A percentile compares a stretch with the other conserved stretches of the same genome.
phyloP scores from a whole-genome alignment of 2,329 filamentous ascomycete genomes.

The Emergomyces pasteurianus region DNA sequence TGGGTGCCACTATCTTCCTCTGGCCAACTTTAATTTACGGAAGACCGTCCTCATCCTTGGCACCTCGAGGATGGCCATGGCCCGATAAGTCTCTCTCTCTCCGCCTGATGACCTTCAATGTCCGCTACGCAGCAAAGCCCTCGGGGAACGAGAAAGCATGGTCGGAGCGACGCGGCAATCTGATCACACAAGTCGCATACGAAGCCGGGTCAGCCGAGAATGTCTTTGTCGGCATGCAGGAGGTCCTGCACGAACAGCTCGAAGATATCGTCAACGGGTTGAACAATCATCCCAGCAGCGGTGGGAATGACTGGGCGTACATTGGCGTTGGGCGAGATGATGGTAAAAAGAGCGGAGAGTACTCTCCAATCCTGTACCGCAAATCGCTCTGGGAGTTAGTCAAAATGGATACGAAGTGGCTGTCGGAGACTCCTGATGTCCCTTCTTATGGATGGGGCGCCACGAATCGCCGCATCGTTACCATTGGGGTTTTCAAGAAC shows the following conservation, averaged over 20 bases:
- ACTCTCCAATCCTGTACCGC: slow-evolving; percentile 69
- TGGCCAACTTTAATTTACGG: background rate
- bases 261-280: slow-evolving; percentile 38
- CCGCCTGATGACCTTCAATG: slow-evolving; percentile 42
- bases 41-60: background rate
- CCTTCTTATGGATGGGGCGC: slow-evolving; percentile 66
- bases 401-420: slow-evolving; percentile 58
- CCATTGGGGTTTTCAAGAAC: slow-evolving; percentile 42
- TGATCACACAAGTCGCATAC: slow-evolving; percentile 37
- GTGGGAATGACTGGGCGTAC: slow-evolving; percentile 35
- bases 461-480: slow-evolving; percentile 43
- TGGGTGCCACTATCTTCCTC: background rate
- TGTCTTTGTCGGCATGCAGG: slow-evolving; percentile 44
- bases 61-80: background rate
- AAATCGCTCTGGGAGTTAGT: slow-evolving; percentile 47
- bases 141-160: slow-evolving; percentile 41
- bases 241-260: slow-evolving; percentile 44
- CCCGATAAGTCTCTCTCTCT: background rate
- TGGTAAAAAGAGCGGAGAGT: slow-evolving; percentile 57
- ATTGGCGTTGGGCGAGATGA: slow-evolving; percentile 50
- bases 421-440: slow-evolving; percentile 57
- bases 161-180: slow-evolving; percentile 33
- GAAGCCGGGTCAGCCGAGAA: slow-evolving; percentile 30
- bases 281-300: slow-evolving; percentile 19
- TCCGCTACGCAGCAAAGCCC: slow-evolving; percentile 43